Evolutionary conservation across 371 early-diverging fungal genomes (phyloP), one percentile per base, ranked within the genome.

Genomic region (Mucor piriformis): DNA sequence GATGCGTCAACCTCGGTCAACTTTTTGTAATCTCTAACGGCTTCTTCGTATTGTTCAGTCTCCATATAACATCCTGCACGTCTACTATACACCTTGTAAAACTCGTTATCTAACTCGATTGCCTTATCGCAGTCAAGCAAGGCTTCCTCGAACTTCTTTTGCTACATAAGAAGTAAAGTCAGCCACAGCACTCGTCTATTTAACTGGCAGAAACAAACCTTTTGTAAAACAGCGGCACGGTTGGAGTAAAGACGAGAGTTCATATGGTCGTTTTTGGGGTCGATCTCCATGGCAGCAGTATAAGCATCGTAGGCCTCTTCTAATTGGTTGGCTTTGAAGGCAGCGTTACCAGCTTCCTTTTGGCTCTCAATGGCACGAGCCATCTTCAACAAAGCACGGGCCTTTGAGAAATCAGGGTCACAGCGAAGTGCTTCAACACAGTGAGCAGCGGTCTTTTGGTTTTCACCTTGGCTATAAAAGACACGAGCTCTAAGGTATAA

Each of bases 51-150:
- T 55, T 83, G 73, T 56, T 92, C 90, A 13, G 83, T 68, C 74
- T 92, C 93, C 71, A 83, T 81, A 55, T 84, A 81, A 50, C 88
- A 82, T 54, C 89, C 90, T 0, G 95, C 94, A 61, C 93, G 85
- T 51, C 93, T 82, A 50, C 90, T 87, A 57, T 88, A 85, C 32
- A 90, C 83, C 74, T 93, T 95, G 59, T 76, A 69, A 55, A 81
- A 84, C 16, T 76, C 73, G 15, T 79, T 60, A 51, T 89, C 86
- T 15, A 90, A 72, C 50, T 88, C 85, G 59, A 92, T 59, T 13
- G 92, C 88, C 50, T 81, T 76, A 55, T 85, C 81, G 61, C 89
- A 88, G 60, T 94, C 94, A 27, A 67, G 55, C 27, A 90, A 70
- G 13, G 89, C 85, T 47, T 85, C 84, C 7, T 80, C 63, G 49